Percentiles rank a stretch among this genome's conserved stretches.
Conservation (phyloP, 2,329 filamentous ascomycete species). For the Alternaria postmessia region DNA sequence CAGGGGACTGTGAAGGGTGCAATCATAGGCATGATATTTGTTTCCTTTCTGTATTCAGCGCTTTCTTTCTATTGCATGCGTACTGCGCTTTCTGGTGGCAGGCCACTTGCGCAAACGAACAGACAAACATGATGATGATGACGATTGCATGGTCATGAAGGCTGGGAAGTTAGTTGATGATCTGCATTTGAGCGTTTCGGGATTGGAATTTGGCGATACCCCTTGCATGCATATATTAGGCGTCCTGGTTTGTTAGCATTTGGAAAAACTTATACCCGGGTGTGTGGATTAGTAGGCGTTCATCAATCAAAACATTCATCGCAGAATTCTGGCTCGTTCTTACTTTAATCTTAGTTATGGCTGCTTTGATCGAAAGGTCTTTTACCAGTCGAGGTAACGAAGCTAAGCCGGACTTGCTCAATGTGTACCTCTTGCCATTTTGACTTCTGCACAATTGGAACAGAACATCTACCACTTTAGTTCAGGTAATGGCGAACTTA, state of each 20-base stretch:
- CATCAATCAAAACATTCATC: neutral
- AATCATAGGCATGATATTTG: neutral
- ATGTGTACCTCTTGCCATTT: neutral
- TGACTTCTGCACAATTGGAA: neutral
- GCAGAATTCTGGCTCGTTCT: neutral
- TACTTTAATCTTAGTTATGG: no score
- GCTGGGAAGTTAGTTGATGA: neutral
- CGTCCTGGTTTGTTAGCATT: constrained; percentile 16
- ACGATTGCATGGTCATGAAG: constrained; percentile 4
- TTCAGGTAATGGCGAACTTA: neutral
- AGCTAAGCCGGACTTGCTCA: neutral
- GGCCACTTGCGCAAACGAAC: constrained; percentile 11
- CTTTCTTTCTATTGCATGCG: constrained; percentile 4
- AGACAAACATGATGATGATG: constrained; percentile 1
- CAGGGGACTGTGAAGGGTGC: constrained; percentile 21
- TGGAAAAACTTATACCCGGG: neutral
- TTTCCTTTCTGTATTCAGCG: neutral
- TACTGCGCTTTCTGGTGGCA: constrained; percentile 9
- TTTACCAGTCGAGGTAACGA: neutral
- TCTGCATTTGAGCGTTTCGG: neutral
- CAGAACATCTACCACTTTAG: neutral
- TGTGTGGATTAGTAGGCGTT: neutral
- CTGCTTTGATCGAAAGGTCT: neutral
- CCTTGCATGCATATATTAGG: constrained; percentile 23
- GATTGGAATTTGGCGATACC: constrained; percentile 22